Percentiles rank a stretch among this genome's conserved stretches.
Evolutionary conservation across 768 basidiomycete species (phyloP).

Genomic region (Termitomyces sp.): DNA sequence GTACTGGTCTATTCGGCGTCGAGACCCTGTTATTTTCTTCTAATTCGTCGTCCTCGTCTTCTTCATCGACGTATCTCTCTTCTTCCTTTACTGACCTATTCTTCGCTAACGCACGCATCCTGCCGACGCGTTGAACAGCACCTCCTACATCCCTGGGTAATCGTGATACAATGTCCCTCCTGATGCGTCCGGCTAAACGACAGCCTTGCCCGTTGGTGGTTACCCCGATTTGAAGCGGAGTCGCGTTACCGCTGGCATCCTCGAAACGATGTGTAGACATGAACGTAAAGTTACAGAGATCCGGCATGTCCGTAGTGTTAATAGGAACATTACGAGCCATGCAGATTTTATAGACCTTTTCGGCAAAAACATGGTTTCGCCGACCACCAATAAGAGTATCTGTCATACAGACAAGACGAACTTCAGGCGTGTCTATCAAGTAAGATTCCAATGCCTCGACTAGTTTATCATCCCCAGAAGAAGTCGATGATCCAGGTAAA

Average conservation of each 20-base stretch:
- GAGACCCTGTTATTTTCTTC: slow-evolving; percentile 47
- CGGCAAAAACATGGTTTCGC: slow-evolving; percentile 50
- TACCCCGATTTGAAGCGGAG: slow-evolving; percentile 69
- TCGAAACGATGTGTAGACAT: slow-evolving; percentile 80
- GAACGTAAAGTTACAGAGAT: slow-evolving; percentile 87
- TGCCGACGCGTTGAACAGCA: slow-evolving; percentile 72
- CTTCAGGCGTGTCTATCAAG: slow-evolving; percentile 26
- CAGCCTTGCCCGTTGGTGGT: slow-evolving; percentile 94
- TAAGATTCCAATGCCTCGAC: slow-evolving; percentile 43
- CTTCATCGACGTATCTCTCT: slow-evolving; percentile 10
- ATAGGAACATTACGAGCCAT: slow-evolving; percentile 58
- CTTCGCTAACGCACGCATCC: slow-evolving; percentile 52
- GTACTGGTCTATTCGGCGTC: slow-evolving; percentile 71
- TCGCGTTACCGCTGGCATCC: slow-evolving; percentile 38
- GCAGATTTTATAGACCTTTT: slow-evolving; percentile 52
- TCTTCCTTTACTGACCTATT: slow-evolving; percentile 8
- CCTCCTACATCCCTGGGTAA: slow-evolving; percentile 69
- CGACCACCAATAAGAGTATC: slow-evolving; percentile 58
- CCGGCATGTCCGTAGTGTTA: slow-evolving; percentile 84
- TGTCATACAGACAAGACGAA: slow-evolving; percentile 69
- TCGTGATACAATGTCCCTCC: slow-evolving; percentile 74
- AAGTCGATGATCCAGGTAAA: slow-evolving; percentile 32
- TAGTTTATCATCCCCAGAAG: slow-evolving; percentile 28
- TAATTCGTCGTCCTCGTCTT: slow-evolving; percentile 35
- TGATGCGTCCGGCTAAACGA: slow-evolving; percentile 71